phyloP scores from a whole-genome alignment of 805 yeast species.

The Isabelozyma rhagii region DNA sequence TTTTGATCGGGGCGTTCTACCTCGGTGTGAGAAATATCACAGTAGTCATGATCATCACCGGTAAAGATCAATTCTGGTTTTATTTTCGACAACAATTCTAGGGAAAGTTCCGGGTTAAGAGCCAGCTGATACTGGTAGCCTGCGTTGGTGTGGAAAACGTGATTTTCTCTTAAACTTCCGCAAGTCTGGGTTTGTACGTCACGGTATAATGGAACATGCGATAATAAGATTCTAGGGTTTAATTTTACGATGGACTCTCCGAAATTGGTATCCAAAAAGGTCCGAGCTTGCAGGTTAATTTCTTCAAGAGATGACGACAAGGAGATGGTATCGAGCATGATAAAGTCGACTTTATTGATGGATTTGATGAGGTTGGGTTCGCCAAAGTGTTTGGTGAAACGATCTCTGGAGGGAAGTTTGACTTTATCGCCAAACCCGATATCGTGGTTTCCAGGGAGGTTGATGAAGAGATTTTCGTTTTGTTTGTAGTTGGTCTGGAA shows the following conservation, averaged over 20 bases:
- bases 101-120: conserved; percentile 55
- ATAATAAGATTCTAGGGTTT: conserved; percentile 63
- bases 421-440: conserved; percentile 83
- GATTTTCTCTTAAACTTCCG: conserved; percentile 75
- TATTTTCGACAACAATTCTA: conserved; percentile 53
- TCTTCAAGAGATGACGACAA: conserved; percentile 51
- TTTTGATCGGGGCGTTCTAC: conserved; percentile 1
- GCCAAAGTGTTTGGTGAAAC: conserved; percentile 33
- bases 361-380: conserved; percentile 19
- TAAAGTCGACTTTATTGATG: conserved; percentile 30
- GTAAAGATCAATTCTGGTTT: conserved; percentile 71
- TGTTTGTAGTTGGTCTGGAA: conserved; percentile 13
- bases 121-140: conserved; percentile 92
- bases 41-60: conserved; percentile 97
- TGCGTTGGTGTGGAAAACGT: conserved; percentile 48
- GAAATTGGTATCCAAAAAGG: conserved; percentile 43
- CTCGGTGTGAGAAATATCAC: conserved; percentile 62
- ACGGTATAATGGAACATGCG: conserved; percentile 87
- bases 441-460: conserved; percentile 89
- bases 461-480: conserved; percentile 25
- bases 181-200: conserved; percentile 58
- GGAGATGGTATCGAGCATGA: conserved; percentile 74
- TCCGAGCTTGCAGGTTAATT: conserved; percentile 48
- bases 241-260: conserved; percentile 6
- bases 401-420: conserved; percentile 31